These are phyloP conservation scores for Pisolithus orientalis DNA, from an alignment of 768 basidiomycete species.

Conservation along the genomic window DNA sequence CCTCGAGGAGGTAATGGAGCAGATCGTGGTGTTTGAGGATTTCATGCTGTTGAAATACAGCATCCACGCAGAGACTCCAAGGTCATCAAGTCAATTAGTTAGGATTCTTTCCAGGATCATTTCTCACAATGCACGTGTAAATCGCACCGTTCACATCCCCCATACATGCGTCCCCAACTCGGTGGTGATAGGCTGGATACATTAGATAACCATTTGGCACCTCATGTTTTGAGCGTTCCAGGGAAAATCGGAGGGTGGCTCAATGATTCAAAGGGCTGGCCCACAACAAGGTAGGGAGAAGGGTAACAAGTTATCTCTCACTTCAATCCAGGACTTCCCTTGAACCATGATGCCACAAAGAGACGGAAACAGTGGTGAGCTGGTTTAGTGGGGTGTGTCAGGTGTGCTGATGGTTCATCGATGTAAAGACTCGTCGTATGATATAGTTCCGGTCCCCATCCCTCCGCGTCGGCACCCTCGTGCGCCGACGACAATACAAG, in stretches of 20 bases:
- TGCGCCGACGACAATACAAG: constrained; percentile 27
- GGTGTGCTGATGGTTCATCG: constrained; percentile 7
- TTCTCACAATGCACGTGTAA: constrained; percentile 3
- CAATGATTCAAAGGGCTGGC: constrained; percentile 1
- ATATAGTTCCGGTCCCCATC: constrained; percentile 19
- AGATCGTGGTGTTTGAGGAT: too few species aligned
- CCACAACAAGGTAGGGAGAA: neutral
- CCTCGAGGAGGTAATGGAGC: too few species aligned
- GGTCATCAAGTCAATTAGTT: neutral
- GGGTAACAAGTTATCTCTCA: neutral
- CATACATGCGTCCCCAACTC: constrained; percentile 8
- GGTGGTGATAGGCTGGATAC: constrained; percentile 11
- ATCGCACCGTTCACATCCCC: neutral
- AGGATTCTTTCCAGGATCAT: neutral
- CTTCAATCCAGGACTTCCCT: neutral
- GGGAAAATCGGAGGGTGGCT: constrained; percentile 8
- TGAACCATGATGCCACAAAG: constrained; percentile 18
- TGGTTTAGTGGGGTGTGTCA: neutral
- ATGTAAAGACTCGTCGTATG: constrained; percentile 28
- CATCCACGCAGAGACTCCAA: too few species aligned
- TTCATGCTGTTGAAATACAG: too few species aligned
- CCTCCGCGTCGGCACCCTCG: constrained; percentile 18
- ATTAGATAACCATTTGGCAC: constrained; percentile 24
- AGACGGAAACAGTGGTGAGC: constrained; percentile 24
- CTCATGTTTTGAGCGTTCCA: constrained; percentile 22